Evolutionary conservation across 306 rosid species (phyloP).

Genomic region (Calophaca sinica): DNA sequence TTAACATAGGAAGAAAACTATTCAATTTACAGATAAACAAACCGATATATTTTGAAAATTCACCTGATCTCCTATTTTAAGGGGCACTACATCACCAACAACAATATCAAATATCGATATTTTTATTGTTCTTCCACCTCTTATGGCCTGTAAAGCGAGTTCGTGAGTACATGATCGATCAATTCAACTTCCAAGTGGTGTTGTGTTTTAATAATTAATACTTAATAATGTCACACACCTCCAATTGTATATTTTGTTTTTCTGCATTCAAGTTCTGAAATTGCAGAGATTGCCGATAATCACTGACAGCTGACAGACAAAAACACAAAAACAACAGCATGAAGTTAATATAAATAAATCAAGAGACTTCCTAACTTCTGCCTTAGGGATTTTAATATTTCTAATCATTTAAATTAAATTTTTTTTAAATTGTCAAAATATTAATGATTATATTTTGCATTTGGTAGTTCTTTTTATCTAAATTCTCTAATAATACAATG

Average conservation of each 20-base stretch:
- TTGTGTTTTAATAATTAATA: slow-evolving; percentile 11
- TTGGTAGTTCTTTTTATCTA: background rate
- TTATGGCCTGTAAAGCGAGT: slow-evolving; percentile 64
- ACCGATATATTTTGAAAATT: slow-evolving; percentile 35
- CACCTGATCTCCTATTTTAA: slow-evolving; percentile 94
- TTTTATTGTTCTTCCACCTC: slow-evolving; percentile 78
- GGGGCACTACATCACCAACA: slow-evolving; percentile 92
- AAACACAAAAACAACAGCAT: slow-evolving; percentile 32
- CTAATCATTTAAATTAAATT: slow-evolving; percentile 1
- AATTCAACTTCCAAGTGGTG: slow-evolving; percentile 40
- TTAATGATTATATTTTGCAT: background rate
- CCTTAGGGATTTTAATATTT: slow-evolving; percentile 4
- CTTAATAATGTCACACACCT: slow-evolving; percentile 61
- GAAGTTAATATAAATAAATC: slow-evolving; percentile 23
- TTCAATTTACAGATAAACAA: slow-evolving; percentile 37
- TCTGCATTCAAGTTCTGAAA: slow-evolving; percentile 85
- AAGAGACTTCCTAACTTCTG: slow-evolving; percentile 2
- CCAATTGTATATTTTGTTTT: slow-evolving; percentile 84
- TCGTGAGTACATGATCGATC: slow-evolving; percentile 36
- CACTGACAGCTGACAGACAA: slow-evolving; percentile 77
- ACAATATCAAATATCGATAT: slow-evolving; percentile 85
- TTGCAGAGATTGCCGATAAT: slow-evolving; percentile 89
- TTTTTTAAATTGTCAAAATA: background rate
- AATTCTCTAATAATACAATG: background rate
- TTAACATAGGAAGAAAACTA: slow-evolving; percentile 6